Evolutionary conservation across 345 rosid genomes (phyloP), one percentile per base, ranked within the genome.

Genomic region (Citropsis articulata): DNA sequence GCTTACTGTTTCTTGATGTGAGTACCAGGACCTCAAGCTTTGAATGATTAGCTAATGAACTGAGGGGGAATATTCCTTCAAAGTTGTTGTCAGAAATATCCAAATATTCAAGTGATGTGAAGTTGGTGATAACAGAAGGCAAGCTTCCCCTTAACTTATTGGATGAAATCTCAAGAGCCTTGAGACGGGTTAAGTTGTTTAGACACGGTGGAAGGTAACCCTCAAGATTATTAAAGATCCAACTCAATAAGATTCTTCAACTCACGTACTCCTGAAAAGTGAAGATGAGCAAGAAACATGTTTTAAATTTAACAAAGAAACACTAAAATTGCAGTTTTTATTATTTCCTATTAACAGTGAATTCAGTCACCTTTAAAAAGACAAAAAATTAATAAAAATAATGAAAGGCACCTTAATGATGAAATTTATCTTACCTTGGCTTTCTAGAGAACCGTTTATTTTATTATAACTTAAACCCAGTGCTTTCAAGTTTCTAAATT

Each of bases 131-230:
- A 2, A 76, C 59, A 55, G 59, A 33, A 1, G 65, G 57, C 18
- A 74, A 4, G 72, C 75, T n/a, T 9, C 69, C 69, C 1, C 14
- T 19, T 7, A 66, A 35, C 27, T 35, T 4, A 33, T 66, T 66
- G 48, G 3, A 0, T 0, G 86, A 81, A 5, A 84, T 42, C 33
- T 75, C 56, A 2, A 84, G 33, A 12, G 2, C 6, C 6, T 14
- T 45, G 22, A 84, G 80, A 5, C 72, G 27, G 28, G 84, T 48
- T 24, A 78, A 66, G 10, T 84, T 67, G 7, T 50, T 13, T 0
- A 81, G 45, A 71, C 76, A 81, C 0, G 1, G 8, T 9, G 84
- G 35, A 12, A 62, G 66, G 0, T 5, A 0, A 27, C 66, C 66
- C 0, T 13, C 1, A 12, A 62, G 2, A 5, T 27, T 13, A 13